These are phyloP conservation scores for Botryotinia globosa DNA, from an alignment of 2,329 filamentous ascomycete species.

Conservation along the genomic window DNA sequence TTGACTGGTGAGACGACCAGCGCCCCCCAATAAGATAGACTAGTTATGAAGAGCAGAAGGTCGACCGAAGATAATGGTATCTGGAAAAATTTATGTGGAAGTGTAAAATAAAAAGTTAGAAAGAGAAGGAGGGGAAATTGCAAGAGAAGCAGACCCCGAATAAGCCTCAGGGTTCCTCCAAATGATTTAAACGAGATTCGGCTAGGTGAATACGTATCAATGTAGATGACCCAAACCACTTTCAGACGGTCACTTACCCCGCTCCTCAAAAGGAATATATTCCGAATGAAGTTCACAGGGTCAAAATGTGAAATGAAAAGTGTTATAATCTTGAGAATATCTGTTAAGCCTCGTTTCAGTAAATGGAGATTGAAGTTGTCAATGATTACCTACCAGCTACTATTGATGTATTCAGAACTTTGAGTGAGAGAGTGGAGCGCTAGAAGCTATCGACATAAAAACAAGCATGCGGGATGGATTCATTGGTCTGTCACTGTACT, in stretches of 20 bases:
- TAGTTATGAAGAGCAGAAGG: not conserved
- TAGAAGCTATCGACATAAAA: not conserved
- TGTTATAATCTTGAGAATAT: not conserved
- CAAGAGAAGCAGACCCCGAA: not conserved
- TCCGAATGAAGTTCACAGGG: not conserved
- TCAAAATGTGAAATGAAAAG: not conserved
- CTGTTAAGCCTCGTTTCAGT: not conserved
- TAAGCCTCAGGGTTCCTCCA: not conserved
- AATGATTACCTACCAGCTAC: not conserved
- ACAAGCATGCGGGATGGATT: not conserved
- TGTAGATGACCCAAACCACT: not conserved
- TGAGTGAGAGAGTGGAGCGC: not conserved
- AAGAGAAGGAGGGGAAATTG: not conserved
- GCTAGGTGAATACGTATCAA: not conserved
- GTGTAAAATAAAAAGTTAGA: not conserved
- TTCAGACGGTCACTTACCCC: not conserved
- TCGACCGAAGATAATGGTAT: not conserved
- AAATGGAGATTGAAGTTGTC: not conserved
- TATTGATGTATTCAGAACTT: too few species aligned
- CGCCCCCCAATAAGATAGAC: not conserved
- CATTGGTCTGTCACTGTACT: too few species aligned
- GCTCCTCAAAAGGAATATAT: not conserved
- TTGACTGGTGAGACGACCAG: not conserved
- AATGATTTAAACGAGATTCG: not conserved
- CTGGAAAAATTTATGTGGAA: too few species aligned